Evolutionary conservation across 352 stramenopile species (phyloP).

Genomic region (Phytophthora idaei): DNA sequence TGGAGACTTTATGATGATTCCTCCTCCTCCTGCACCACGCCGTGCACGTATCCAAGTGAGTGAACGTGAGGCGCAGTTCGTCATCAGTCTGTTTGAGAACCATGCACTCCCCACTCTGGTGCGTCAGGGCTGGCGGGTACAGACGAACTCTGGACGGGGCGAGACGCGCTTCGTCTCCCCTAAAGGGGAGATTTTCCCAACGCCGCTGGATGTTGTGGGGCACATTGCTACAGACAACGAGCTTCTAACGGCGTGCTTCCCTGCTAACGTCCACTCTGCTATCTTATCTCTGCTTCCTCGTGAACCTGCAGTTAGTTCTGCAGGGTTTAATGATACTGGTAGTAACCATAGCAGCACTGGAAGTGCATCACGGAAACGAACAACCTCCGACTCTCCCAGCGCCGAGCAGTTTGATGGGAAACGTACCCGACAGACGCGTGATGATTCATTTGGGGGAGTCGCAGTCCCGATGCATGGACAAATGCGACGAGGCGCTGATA

Average conservation of each 20-base stretch:
- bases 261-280: constrained; percentile 69
- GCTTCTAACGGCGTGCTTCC: constrained; percentile 68
- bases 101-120: constrained; percentile 71
- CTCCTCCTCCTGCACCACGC: constrained; percentile 3
- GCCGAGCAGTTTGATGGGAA: constrained; percentile 34
- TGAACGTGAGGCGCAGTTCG: constrained; percentile 76
- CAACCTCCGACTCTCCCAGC: constrained; percentile 30
- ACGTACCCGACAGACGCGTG: constrained; percentile 30
- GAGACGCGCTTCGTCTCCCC: constrained; percentile 38
- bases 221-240: constrained; percentile 73
- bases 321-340: constrained; percentile 11
- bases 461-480: constrained; percentile 10
- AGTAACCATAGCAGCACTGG: constrained; percentile 21
- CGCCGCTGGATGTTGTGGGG: constrained; percentile 71
- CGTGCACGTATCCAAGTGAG: constrained; percentile 57
- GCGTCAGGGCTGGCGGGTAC: constrained; percentile 69
- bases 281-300: constrained; percentile 69
- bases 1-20: constrained; percentile 34
- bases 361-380: constrained; percentile 31
- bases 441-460: constrained; percentile 22
- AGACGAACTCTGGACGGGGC: constrained; percentile 39
- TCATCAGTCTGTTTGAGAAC: constrained; percentile 81
- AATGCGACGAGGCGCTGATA: constrained; percentile 8
- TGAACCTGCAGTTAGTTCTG: constrained; percentile 25
- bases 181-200: constrained; percentile 54